Conservation (phyloP, 805 yeast genomes). For the Pichia cabralensis region DNA sequence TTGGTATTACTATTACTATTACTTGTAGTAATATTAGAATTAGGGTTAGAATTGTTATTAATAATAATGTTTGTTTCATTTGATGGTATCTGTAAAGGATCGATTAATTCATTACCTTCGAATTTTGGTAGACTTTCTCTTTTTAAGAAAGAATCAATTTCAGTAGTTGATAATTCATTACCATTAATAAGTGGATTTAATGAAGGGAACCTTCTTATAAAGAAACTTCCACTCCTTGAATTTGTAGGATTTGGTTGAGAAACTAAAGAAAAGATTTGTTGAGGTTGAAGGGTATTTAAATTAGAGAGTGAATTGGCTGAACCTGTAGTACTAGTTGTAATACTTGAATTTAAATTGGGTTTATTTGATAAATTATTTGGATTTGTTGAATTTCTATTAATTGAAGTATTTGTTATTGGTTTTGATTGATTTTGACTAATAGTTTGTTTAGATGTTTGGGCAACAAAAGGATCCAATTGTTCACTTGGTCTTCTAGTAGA, state of each 20-base stretch:
- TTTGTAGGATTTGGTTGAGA: neutral
- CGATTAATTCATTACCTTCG: constrained; percentile 19
- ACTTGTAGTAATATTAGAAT: constrained; percentile 15
- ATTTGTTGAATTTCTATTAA: neutral
- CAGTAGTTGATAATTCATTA: constrained; percentile 23
- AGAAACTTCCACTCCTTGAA: constrained; percentile 23
- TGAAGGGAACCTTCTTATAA: constrained; percentile 23
- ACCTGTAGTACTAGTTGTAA: too few relatives aligned
- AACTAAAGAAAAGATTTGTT: constrained; percentile 1
- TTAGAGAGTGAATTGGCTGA: too few relatives aligned
- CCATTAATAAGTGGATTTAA: constrained; percentile 16
- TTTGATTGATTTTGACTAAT: too few relatives aligned
- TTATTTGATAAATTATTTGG: constrained; percentile 3
- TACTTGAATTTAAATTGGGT: too few relatives aligned
- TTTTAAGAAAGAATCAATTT: constrained; percentile 28
- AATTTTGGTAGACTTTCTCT: too few relatives aligned
- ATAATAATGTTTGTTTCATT: too few relatives aligned
- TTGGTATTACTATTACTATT: too few relatives aligned
- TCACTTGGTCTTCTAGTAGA: constrained; percentile 36
- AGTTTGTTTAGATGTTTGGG: constrained; percentile 13
- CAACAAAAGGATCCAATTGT: constrained; percentile 38
- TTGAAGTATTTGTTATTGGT: neutral
- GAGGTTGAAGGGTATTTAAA: too few relatives aligned
- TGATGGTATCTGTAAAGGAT: constrained; percentile 15
- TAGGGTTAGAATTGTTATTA: too few relatives aligned